phyloP scores from a whole-genome alignment of 768 basidiomycete genomes.

The Kockovaella imperatae region DNA sequence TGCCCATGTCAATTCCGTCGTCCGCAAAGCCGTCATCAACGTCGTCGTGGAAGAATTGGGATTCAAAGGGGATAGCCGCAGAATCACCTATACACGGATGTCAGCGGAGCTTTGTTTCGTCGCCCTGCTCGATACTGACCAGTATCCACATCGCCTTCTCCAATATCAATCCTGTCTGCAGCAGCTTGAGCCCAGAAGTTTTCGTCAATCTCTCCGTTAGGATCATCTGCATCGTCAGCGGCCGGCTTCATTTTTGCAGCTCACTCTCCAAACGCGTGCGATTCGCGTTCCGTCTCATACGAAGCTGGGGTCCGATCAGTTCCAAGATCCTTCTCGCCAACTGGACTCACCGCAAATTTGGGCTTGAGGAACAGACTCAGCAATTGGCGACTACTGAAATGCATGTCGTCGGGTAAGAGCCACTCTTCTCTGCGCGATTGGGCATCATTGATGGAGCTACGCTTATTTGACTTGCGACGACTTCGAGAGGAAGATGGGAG shows the following conservation, averaged over 20 bases:
- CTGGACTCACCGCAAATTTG: slow-evolving; percentile 69
- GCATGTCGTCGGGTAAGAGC: slow-evolving; percentile 91
- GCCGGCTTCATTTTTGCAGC: neutral
- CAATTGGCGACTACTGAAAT: slow-evolving; percentile 83
- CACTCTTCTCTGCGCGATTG: slow-evolving; percentile 50
- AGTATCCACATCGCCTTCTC: slow-evolving; percentile 59
- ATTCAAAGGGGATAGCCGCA: slow-evolving; percentile 67
- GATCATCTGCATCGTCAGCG: slow-evolving; percentile 46
- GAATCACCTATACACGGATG: neutral
- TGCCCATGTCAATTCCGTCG: slow-evolving; percentile 47
- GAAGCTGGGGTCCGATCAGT: slow-evolving; percentile 53
- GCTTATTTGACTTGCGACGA: slow-evolving; percentile 7
- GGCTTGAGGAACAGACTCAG: slow-evolving; percentile 92
- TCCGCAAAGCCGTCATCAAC: slow-evolving; percentile 64
- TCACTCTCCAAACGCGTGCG: slow-evolving; percentile 47
- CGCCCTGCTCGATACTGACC: slow-evolving; percentile 42
- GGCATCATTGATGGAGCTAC: slow-evolving; percentile 8
- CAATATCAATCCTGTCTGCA: slow-evolving; percentile 59
- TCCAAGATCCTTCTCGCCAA: neutral
- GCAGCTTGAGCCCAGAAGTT: slow-evolving; percentile 96
- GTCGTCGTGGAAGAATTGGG: slow-evolving; percentile 90
- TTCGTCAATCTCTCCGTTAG: slow-evolving; percentile 84
- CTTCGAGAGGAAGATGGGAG: slow-evolving; percentile 12
- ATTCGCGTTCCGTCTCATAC: slow-evolving; percentile 68
- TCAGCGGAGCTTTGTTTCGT: neutral